These are phyloP conservation scores for Achaetomium macrosporum DNA, from an alignment of 2,329 filamentous ascomycete genomes.

Conservation along the genomic window DNA sequence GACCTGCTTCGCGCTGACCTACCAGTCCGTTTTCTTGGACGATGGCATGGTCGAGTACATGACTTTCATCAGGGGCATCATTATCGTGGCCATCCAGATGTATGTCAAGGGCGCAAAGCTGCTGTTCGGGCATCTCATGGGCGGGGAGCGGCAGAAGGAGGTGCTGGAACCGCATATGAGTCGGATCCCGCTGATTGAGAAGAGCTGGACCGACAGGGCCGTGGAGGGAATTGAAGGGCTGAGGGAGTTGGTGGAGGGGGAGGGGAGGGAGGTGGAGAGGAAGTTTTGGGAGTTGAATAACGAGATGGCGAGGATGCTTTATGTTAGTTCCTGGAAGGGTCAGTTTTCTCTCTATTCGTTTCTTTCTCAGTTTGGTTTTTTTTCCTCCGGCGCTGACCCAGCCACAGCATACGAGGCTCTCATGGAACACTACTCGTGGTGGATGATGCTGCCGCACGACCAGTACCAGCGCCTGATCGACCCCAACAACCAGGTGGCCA, in stretches of 20 bases:
- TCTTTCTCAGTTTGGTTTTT: background rate
- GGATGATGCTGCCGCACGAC: conserved; percentile 51
- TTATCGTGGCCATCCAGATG: conserved; percentile 51
- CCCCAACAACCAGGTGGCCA: conserved; percentile 38
- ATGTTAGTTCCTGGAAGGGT: conserved; percentile 49
- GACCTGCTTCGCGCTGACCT: conserved; percentile 53
- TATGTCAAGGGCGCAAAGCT: conserved; percentile 42
- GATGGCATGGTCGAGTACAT: conserved; percentile 57
- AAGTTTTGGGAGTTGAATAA: conserved; percentile 42
- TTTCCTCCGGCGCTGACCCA: background rate
- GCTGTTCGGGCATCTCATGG: conserved; percentile 44
- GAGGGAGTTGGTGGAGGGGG: conserved; percentile 30
- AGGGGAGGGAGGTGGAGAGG: conserved; percentile 35
- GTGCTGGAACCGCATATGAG: conserved; percentile 42
- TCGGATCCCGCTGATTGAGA: conserved; percentile 40
- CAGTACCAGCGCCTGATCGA: conserved; percentile 47
- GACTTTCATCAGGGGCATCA: conserved; percentile 53
- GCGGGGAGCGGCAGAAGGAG: conserved; percentile 34
- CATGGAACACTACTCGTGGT: conserved; percentile 48
- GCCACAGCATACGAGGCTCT: conserved; percentile 44
- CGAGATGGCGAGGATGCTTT: conserved; percentile 42
- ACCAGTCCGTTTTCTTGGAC: conserved; percentile 51
- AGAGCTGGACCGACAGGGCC: conserved; percentile 43
- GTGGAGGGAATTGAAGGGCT: conserved; percentile 38
- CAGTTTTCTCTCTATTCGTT: conserved; percentile 20